phyloP scores from a whole-genome alignment of 176 grass and related monocot genomes.

The Oryza longistaminata region DNA sequence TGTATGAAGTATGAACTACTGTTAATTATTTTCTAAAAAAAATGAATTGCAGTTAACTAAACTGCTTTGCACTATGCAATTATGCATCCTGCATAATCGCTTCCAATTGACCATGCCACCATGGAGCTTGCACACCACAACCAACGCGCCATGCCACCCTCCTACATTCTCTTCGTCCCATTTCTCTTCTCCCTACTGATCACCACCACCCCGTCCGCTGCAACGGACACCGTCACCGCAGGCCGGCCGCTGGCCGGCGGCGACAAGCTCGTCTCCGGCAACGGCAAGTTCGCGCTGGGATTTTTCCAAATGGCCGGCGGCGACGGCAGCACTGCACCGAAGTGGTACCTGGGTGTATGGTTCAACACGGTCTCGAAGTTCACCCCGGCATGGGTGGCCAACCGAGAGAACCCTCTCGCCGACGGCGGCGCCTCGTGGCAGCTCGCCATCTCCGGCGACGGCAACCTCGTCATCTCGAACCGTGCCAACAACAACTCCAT shows the following conservation, averaged over 20 bases:
- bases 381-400: conserved; percentile 33
- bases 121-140: not conserved
- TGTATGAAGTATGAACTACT: not conserved
- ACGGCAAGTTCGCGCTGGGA: conserved; percentile 24
- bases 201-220: not conserved
- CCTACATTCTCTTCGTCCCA: not conserved
- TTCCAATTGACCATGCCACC: not conserved
- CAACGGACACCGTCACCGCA: not conserved
- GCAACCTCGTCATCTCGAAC: conserved; percentile 4
- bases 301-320: not conserved
- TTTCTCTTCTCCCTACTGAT: not conserved
- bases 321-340: not conserved
- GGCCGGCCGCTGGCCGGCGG: not conserved
- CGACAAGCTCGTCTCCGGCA: not conserved
- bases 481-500: not conserved
- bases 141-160: not conserved
- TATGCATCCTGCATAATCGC: not conserved
- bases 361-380: conserved; percentile 9
- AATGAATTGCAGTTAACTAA: not conserved
- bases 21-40: not conserved
- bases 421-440: not conserved
- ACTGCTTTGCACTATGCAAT: not conserved
- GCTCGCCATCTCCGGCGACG: conserved; percentile 3
- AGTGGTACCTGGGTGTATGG: conserved; percentile 31
- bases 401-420: not conserved